phyloP scores from a whole-genome alignment of 352 stramenopile genomes.

The Saprolegnia diclina region DNA sequence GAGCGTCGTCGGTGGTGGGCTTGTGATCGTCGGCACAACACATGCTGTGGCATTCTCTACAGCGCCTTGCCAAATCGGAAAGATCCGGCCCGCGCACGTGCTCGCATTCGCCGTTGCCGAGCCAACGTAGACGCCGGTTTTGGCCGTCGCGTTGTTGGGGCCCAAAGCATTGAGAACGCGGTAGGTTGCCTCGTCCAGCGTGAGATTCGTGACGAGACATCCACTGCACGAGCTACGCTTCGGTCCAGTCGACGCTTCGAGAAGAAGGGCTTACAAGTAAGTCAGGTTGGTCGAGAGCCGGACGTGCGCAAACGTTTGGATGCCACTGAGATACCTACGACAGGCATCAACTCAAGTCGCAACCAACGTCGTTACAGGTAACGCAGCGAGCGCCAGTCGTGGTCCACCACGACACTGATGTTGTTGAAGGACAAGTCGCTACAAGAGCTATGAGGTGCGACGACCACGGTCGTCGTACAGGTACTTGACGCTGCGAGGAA shows the following conservation, averaged over 20 bases:
- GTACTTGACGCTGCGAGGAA: too few species aligned
- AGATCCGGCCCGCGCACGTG: neutral
- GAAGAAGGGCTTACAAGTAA: neutral
- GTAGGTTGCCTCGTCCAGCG: neutral
- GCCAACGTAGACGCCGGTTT: neutral
- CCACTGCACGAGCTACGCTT: neutral
- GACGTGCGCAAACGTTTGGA: neutral
- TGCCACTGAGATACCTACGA: neutral
- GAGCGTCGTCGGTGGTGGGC: neutral
- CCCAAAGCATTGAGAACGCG: neutral
- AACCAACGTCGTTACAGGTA: neutral
- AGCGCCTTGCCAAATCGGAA: neutral
- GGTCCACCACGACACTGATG: neutral
- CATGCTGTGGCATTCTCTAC: neutral
- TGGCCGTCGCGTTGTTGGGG: neutral
- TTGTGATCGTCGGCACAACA: neutral
- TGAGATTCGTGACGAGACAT: neutral
- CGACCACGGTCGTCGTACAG: neutral
- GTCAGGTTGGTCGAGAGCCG: neutral
- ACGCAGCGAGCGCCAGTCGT: neutral
- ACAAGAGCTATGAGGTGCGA: neutral
- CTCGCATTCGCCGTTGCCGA: neutral
- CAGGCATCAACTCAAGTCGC: neutral
- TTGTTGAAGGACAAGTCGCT: neutral
- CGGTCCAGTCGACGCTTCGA: neutral